Percentiles rank a stretch among this genome's conserved stretches.
Evolutionary conservation across 371 early-diverging fungal genomes (phyloP).

Genomic region (Mucor indicus): DNA sequence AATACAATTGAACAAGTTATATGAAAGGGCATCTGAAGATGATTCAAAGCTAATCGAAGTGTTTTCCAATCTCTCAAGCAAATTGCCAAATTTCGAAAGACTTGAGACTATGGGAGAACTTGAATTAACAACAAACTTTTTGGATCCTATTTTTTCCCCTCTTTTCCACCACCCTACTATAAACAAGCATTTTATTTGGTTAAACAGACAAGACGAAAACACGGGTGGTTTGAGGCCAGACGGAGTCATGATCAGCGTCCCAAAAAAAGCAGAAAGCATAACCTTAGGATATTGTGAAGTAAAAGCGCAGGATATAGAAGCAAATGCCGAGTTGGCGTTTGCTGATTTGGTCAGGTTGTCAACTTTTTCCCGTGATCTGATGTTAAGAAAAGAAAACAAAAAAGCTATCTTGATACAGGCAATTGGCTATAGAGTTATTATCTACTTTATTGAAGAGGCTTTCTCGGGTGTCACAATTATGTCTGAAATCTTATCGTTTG

Average conservation of each 20-base stretch:
- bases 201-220: conserved; percentile 6
- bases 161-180: not conserved
- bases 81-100: too few relatives aligned
- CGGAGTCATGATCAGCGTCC: not conserved
- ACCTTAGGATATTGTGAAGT: conserved; percentile 5
- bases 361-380: conserved; percentile 5
- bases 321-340: conserved; percentile 4
- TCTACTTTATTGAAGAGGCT: not conserved
- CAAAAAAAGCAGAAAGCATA: not conserved
- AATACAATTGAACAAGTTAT: too few relatives aligned
- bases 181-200: conserved; percentile 6
- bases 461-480: not conserved
- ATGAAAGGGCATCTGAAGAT: too few relatives aligned
- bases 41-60: too few relatives aligned
- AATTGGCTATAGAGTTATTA: conserved; percentile 1
- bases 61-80: too few relatives aligned
- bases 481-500: not conserved
- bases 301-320: not conserved
- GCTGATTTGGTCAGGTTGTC: conserved; percentile 4
- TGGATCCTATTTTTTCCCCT: too few relatives aligned
- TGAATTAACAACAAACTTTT: too few relatives aligned
- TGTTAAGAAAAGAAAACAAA: conserved; percentile 2
- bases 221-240: not conserved
- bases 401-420: not conserved
- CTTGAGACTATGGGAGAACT: too few relatives aligned